Evolutionary conservation across 23 red algal species (phyloP), one percentile per base, ranked within the genome.

Genomic region (Agarophyton chilense): DNA sequence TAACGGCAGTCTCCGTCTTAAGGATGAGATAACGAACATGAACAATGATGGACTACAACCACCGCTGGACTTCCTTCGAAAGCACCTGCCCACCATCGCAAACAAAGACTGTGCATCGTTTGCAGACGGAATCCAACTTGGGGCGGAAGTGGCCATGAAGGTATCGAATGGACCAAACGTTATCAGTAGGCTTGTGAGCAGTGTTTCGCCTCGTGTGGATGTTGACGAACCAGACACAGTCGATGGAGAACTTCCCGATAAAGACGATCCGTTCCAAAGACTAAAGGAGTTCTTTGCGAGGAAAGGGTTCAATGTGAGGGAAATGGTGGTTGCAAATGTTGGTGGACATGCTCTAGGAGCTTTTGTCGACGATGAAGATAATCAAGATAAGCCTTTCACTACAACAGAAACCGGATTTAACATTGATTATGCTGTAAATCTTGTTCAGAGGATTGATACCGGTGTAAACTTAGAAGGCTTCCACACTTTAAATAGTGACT

Each of bases 321-420:
- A 86, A 42, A 70, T 86, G 61, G 58, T 86, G 22, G 81, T 86
- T 70, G 21, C 81, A 4, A 65, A 86, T 26, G 81, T 86, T 8
- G 81, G 61, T 21, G 81, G 81, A 0, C 81, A 86, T 52, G 58
- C 81, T 73, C 53, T 86, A 4, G 81, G 81, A 11, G 65, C 65
- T 43, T 72, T 72, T 14, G 65, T 33, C 6, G 65, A 72, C n/a
- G 65, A 72, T 72, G 65, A 41, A 81, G 78, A 60, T 63, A 62
- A 57, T 44, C 53, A 60, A 63, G 78, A 55, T 28, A 63, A 55
- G 58, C 53, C 36, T 34, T 81, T 81, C 35, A 57, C 51, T 4
- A 57, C 78, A 62, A 81, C 58, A 17, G 53, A 60, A 81, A 81
- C 58, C 35, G 35, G 31, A 19, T 81, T 81, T 25, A 63, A 81